Base-by-base conservation (phyloP, 2,329 filamentous ascomycete genomes). In the Dothistroma septosporum region DNA sequence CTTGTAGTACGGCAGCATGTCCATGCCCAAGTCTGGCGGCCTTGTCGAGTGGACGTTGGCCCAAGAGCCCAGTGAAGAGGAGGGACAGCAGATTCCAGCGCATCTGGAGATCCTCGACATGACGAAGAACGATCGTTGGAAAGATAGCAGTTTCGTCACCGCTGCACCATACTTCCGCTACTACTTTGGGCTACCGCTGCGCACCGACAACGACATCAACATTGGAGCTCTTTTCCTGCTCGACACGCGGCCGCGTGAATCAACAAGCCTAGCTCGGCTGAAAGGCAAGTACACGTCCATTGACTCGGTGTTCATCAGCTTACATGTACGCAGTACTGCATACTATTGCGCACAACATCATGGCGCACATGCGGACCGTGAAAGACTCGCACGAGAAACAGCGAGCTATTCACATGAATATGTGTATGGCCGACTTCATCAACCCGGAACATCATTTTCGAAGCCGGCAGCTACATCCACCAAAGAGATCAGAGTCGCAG, bases 201-300 rank as follows among this genome's bases (percentile, higher is more conserved):
- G 67, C 9, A 75, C 73, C 2, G 67, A 67, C 21, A 72, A 72
- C 57, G 69, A 72, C 24, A 69, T 75, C 48, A 68, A 71, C 28
- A 82, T 89, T 57, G 87, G 87, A 16, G 80, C 79, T 19, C 84
- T 86, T 60, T 80, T 82, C 52, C 79, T 88, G 6, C 75, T 86
- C 4, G 85, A 88, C 64, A 79, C 82, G 35, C 76, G 77, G n/a
- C 82, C 85, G 0, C 81, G 84, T 31, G 70, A 81, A 47, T 59
- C 60, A 12, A 64, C 60, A n/a, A 62, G 57, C 35, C 41, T 57
- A 6, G 53, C 55, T 32, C 57, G 62, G 37, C 24, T 66, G 16
- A 64, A 61, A 61, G 64, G 64, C 59, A 49, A 12, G 50, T 10
- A 7, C 3, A 12, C 22, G 19, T 16, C 12, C 12, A 14, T 24